Conservation (phyloP, 2,329 filamentous ascomycete species). For the Exutisphaerella laricina region DNA sequence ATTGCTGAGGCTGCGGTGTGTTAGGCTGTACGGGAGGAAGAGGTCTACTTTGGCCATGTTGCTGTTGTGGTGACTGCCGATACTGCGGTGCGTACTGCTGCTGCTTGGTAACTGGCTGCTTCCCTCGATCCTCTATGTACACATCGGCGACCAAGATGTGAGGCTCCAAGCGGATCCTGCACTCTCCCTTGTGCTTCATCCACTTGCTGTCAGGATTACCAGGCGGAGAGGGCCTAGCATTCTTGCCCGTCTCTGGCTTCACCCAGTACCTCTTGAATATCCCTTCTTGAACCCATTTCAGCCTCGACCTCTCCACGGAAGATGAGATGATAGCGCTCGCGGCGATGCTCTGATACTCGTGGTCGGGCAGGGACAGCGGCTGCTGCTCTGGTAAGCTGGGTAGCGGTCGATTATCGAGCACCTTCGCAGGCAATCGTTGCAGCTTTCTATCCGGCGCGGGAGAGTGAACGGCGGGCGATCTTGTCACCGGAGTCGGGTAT, state of each 20-base stretch:
- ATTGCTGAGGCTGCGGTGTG: conserved; percentile 11
- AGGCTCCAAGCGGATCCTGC: conserved; percentile 71
- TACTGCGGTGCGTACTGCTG: conserved; percentile 20
- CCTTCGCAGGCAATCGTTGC: conserved; percentile 52
- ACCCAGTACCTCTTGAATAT: conserved; percentile 75
- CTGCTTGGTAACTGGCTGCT: conserved; percentile 34
- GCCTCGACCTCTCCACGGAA: conserved; percentile 66
- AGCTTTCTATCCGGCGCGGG: conserved; percentile 25
- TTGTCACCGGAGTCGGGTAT: conserved; percentile 9
- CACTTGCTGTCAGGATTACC: conserved; percentile 33
- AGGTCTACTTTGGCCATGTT: conserved; percentile 16
- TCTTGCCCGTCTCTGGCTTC: conserved; percentile 65
- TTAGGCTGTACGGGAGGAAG: conserved; percentile 17
- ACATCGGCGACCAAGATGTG: conserved; percentile 73
- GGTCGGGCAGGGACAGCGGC: conserved; percentile 54
- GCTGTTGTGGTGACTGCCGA: conserved; percentile 16
- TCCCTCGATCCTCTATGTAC: conserved; percentile 64
- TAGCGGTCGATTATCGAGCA: conserved; percentile 61
- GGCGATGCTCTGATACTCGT: conserved; percentile 67
- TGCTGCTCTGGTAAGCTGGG: conserved; percentile 66
- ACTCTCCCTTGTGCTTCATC: conserved; percentile 57
- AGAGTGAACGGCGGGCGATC: conserved; percentile 16
- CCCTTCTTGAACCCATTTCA: conserved; percentile 62
- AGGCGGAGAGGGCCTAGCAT: conserved; percentile 48
- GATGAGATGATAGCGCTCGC: conserved; percentile 72